Percentiles rank a stretch among this genome's conserved stretches.
Evolutionary conservation across 2,329 filamentous ascomycete species (phyloP).

Genomic region (Ceratocystis alfenasii): DNA sequence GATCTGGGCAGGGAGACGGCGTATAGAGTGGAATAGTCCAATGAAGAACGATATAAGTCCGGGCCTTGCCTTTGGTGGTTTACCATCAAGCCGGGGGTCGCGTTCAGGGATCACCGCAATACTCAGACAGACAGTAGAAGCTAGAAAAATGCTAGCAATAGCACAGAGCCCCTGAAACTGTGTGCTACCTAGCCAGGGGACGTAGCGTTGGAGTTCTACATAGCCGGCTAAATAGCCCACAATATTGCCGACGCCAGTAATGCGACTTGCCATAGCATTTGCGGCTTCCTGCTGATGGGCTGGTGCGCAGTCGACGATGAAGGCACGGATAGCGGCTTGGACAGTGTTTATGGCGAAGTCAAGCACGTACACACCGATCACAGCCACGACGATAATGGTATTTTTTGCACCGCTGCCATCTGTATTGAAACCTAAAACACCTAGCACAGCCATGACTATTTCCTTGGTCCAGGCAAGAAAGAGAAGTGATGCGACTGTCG

Average conservation of each 20-base stretch:
- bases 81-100: constrained; percentile 45
- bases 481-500: constrained; percentile 56
- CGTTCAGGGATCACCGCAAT: constrained; percentile 60
- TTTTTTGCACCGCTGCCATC: constrained; percentile 52
- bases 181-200: constrained; percentile 72
- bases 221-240: constrained; percentile 82
- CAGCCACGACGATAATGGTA: constrained; percentile 63
- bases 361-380: constrained; percentile 76
- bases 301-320: constrained; percentile 86
- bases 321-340: constrained; percentile 81
- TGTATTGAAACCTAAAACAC: constrained; percentile 58
- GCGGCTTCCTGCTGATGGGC: constrained; percentile 86
- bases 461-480: constrained; percentile 64
- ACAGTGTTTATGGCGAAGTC: constrained; percentile 97
- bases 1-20: constrained; percentile 68
- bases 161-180: constrained; percentile 91
- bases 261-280: constrained; percentile 85
- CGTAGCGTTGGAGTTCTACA: constrained; percentile 57
- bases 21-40: constrained; percentile 63
- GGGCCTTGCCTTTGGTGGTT: constrained; percentile 38
- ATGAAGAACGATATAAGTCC: constrained; percentile 70
- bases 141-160: constrained; percentile 65
- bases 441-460: constrained; percentile 54
- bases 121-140: constrained; percentile 57
- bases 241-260: constrained; percentile 81